These are phyloP conservation scores for Plasmopara viticola DNA, from an alignment of 352 stramenopile genomes.

Conservation along the genomic window DNA sequence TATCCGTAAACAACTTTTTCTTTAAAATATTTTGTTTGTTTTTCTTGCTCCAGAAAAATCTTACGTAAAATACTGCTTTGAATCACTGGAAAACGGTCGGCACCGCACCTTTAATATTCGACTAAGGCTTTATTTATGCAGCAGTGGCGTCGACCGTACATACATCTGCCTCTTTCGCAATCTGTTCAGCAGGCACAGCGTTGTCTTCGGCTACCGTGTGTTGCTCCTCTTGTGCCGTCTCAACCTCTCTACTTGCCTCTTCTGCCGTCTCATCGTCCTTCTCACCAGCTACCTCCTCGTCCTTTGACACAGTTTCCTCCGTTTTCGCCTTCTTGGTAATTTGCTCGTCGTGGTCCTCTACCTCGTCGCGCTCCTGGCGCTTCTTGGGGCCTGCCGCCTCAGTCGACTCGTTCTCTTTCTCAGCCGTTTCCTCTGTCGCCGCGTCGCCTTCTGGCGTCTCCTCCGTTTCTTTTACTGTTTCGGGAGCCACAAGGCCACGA, in stretches of 20 bases:
- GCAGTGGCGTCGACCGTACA: background rate
- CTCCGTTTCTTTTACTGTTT: constrained; percentile 8
- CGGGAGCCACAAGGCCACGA: constrained; percentile 13
- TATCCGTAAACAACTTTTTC: no score
- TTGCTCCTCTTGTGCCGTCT: background rate
- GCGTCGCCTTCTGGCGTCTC: constrained; percentile 15
- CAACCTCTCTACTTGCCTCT: background rate
- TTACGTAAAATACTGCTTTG: no score
- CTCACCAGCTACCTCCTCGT: constrained; percentile 1
- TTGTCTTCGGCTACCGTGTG: background rate
- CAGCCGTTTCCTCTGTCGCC: background rate
- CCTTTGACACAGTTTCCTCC: constrained; percentile 1
- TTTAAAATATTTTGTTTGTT: no score
- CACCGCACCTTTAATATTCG: no score
- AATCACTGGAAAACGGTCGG: no score
- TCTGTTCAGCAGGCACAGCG: background rate
- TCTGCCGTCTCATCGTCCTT: constrained; percentile 1
- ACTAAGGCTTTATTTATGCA: background rate
- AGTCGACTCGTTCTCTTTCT: background rate
- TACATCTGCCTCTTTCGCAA: background rate
- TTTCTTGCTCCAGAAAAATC: no score
- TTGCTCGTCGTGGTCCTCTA: constrained; percentile 17
- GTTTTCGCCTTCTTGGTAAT: constrained; percentile 28
- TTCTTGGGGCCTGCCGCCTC: constrained; percentile 20
- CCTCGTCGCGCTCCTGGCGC: constrained; percentile 27